Percentiles rank a stretch among this genome's conserved stretches.
phyloP scores from a whole-genome alignment of 2,329 filamentous ascomycete genomes.

The Apiospora pterosperma region DNA sequence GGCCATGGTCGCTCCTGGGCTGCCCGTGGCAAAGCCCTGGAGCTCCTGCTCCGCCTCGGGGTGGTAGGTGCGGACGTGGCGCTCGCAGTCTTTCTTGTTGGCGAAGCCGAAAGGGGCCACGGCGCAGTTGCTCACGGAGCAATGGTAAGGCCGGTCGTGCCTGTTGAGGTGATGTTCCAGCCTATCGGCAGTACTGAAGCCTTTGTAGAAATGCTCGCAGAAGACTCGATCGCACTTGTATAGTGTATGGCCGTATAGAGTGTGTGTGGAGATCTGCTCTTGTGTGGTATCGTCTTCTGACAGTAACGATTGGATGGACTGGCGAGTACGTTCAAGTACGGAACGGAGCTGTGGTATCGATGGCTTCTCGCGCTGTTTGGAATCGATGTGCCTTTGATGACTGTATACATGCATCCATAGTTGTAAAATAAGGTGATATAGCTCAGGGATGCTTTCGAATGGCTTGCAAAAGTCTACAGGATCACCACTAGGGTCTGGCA shows the following conservation, averaged over 20 bases:
- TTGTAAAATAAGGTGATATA: neutral
- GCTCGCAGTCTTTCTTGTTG: neutral
- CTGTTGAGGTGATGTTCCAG: too few relatives aligned
- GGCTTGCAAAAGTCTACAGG: neutral
- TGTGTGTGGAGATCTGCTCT: neutral
- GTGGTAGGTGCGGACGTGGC: neutral
- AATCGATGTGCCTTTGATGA: neutral
- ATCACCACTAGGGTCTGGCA: neutral
- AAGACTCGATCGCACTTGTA: conserved; percentile 5
- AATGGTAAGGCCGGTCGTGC: neutral
- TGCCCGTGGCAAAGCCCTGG: neutral
- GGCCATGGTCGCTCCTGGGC: neutral
- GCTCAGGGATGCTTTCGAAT: neutral
- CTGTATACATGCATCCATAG: neutral
- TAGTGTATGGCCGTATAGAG: conserved; percentile 1
- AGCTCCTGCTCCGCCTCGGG: neutral
- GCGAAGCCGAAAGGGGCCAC: neutral
- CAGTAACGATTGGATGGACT: neutral
- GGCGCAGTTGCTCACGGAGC: neutral
- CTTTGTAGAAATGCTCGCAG: conserved; percentile 7
- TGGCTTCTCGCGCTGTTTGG: neutral
- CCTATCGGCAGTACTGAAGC: neutral
- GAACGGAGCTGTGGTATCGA: neutral
- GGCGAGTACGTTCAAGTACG: neutral
- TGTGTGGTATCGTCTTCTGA: neutral